Evolutionary conservation across 176 grass and related monocot genomes (phyloP).

Genomic region (Musa acuminata): DNA sequence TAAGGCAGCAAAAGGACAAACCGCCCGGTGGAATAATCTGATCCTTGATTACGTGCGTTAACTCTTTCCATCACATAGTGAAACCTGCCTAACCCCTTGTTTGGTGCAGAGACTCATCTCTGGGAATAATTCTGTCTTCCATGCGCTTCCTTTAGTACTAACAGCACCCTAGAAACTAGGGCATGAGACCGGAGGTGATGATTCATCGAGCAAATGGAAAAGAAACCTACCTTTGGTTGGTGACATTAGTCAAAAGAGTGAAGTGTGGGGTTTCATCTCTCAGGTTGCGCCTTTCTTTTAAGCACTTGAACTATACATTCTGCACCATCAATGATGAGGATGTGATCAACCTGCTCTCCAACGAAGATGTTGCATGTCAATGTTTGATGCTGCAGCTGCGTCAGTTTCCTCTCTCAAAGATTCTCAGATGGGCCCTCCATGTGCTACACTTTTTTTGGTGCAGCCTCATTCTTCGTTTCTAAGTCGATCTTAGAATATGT

Average conservation of each 20-base stretch:
- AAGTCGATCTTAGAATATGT: no score
- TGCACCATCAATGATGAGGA: no score
- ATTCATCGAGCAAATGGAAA: not conserved
- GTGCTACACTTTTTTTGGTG: not conserved
- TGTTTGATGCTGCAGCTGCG: no score
- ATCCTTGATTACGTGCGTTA: not conserved
- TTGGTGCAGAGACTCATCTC: no score
- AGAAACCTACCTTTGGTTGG: not conserved
- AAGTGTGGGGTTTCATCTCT: not conserved
- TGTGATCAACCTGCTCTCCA: no score
- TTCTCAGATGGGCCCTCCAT: not conserved
- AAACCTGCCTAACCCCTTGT: not conserved
- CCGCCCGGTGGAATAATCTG: not conserved
- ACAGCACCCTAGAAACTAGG: not conserved
- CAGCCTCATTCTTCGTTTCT: no score
- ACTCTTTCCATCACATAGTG: not conserved
- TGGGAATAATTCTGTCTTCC: not conserved
- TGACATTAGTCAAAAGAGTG: not conserved
- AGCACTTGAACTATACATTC: no score
- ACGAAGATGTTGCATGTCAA: no score
- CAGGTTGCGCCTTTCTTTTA: no score
- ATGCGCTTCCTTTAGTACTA: not conserved
- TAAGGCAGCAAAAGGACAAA: not conserved
- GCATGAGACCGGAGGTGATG: not conserved
- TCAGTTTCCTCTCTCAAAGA: not conserved